Conservation (phyloP, 2,329 filamentous ascomycete species). For the Periglandula ipomoeae region DNA sequence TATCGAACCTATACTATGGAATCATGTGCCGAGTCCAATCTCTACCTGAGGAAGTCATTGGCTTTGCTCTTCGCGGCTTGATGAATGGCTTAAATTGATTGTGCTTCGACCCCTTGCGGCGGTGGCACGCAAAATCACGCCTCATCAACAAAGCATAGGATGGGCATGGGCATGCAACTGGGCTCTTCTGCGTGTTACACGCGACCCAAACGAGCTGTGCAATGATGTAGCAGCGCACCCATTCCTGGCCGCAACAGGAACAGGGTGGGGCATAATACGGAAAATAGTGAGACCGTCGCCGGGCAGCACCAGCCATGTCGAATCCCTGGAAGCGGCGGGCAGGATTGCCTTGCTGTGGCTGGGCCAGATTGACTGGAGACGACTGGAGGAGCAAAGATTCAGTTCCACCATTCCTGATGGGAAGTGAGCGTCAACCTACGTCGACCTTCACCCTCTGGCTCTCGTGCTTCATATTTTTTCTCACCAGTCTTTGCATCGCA, state of each 20-base stretch:
- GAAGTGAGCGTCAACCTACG: conserved; percentile 3
- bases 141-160: too few species aligned
- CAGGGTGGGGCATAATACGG: neutral
- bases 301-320: neutral
- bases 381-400: conserved; percentile 4
- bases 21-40: neutral
- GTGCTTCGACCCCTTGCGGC: too few species aligned
- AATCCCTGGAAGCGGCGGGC: neutral
- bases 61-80: too few species aligned
- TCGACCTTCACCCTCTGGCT: conserved; percentile 6
- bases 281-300: neutral
- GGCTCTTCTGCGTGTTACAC: too few species aligned
- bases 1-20: neutral
- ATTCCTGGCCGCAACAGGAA: neutral
- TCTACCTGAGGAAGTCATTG: too few species aligned
- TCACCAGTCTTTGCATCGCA: conserved; percentile 4
- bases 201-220: too few species aligned
- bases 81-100: too few species aligned
- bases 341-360: conserved; percentile 1
- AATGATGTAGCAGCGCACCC: neutral
- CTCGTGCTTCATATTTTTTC: conserved; percentile 5
- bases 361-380: neutral
- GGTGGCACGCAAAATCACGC: too few species aligned
- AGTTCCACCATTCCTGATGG: conserved; percentile 9
- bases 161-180: too few species aligned